Conservation (phyloP, 192 early-diverging fungal species). For the Coemansia sp. region DNA sequence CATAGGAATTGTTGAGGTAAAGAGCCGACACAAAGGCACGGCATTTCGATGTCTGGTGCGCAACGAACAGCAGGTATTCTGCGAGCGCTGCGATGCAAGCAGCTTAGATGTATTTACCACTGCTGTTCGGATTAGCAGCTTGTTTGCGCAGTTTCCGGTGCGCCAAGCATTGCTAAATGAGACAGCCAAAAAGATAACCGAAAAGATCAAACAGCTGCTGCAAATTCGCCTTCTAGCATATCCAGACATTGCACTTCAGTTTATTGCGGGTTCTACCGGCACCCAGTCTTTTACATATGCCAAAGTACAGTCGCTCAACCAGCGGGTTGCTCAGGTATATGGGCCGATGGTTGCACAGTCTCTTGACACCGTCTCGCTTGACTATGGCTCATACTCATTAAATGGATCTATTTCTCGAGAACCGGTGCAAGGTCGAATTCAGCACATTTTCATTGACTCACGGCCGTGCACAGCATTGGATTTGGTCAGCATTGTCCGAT, state of each 20-base stretch:
- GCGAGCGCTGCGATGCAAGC: neutral
- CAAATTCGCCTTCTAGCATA: conserved; percentile 24
- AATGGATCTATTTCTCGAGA: conserved; percentile 32
- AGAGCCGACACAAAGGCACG: conserved; percentile 3
- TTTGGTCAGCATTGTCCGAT: conserved; percentile 13
- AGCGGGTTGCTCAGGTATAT: conserved; percentile 31
- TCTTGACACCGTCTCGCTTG: conserved; percentile 33
- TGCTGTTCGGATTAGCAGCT: conserved; percentile 18
- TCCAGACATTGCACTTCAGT: conserved; percentile 30
- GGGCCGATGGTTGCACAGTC: conserved; percentile 20
- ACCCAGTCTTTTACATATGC: conserved; percentile 18
- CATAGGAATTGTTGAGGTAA: conserved; percentile 26
- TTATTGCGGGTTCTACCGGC: conserved; percentile 9
- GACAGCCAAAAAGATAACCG: conserved; percentile 12
- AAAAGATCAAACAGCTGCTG: conserved; percentile 16
- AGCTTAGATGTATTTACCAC: conserved; percentile 14
- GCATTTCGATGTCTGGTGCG: conserved; percentile 15
- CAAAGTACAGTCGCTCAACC: conserved; percentile 29
- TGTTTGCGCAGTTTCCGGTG: conserved; percentile 34
- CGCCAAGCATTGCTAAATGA: conserved; percentile 19
- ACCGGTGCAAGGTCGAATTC: conserved; percentile 23
- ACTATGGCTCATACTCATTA: conserved; percentile 17
- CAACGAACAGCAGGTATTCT: conserved; percentile 17
- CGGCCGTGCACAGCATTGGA: conserved; percentile 12
- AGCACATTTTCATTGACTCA: conserved; percentile 30